Evolutionary conservation across 2,329 filamentous ascomycete species (phyloP).

Genomic region (Pseudocercospora macadamiae): DNA sequence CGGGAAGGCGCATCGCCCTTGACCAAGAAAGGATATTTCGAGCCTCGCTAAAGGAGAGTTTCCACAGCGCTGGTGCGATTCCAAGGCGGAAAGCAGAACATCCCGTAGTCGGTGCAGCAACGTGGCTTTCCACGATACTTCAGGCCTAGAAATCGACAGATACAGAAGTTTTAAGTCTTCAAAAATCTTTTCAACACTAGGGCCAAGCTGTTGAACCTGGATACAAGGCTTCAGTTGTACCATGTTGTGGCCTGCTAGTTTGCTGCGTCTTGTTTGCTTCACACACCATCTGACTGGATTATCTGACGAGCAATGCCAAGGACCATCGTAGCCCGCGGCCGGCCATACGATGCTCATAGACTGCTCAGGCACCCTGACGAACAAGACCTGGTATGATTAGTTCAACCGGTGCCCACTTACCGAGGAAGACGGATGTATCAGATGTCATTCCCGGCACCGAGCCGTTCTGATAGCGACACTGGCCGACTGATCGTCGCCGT

Average conservation of each 20-base stretch:
- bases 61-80: slow-evolving; percentile 10
- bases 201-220: not conserved
- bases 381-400: not conserved
- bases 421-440: not conserved
- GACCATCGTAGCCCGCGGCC: not conserved
- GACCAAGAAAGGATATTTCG: not conserved
- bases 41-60: slow-evolving; percentile 10
- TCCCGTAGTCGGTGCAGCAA: slow-evolving; percentile 19
- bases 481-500: not conserved
- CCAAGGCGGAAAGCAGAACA: slow-evolving; percentile 9
- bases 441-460: not conserved
- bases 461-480: not conserved
- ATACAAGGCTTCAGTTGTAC: slow-evolving; percentile 1
- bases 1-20: slow-evolving; percentile 13
- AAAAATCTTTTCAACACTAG: not conserved
- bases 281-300: slow-evolving; percentile 11
- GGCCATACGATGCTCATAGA: not conserved
- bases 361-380: not conserved
- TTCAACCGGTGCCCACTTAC: not conserved
- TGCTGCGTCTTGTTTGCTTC: slow-evolving; percentile 21
- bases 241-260: slow-evolving; percentile 12
- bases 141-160: not conserved
- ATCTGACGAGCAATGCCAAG: slow-evolving; percentile 7
- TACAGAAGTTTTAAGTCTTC: not conserved
- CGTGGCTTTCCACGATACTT: slow-evolving; percentile 12